Conservation (phyloP, 129 eudicot species). For the Dittrichia graveolens region DNA sequence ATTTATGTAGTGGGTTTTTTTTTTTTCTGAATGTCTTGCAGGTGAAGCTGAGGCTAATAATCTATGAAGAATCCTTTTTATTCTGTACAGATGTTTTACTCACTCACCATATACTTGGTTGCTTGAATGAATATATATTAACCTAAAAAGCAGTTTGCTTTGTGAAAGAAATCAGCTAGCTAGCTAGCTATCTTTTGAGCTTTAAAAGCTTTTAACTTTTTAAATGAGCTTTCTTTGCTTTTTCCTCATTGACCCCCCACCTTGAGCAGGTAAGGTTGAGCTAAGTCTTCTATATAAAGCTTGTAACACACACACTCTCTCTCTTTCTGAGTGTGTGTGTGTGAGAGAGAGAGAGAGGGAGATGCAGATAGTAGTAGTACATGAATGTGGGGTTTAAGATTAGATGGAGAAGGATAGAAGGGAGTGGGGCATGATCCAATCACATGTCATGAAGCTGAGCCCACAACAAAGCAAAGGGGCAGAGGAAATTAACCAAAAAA, state of each 20-base stretch:
- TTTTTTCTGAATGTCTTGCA: conserved; percentile 28
- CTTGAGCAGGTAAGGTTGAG: conserved; percentile 73
- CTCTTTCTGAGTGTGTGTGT: not conserved
- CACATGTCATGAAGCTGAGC: conserved; percentile 39
- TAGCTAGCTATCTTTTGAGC: conserved; percentile 43
- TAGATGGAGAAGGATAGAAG: conserved; percentile 48
- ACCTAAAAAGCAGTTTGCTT: conserved; percentile 41
- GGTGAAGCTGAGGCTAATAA: conserved; percentile 38
- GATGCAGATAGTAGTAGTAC: conserved; percentile 22
- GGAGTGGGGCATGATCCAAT: conserved; percentile 40
- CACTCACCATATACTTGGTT: conserved; percentile 22
- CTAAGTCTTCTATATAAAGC: conserved; percentile 55
- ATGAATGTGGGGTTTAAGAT: conserved; percentile 43
- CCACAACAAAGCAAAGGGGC: conserved; percentile 45
- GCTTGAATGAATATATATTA: conserved; percentile 21
- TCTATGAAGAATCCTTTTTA: conserved; percentile 36
- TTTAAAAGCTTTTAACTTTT: conserved; percentile 55
- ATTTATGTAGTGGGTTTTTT: conserved; percentile 29
- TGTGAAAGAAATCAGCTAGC: conserved; percentile 32
- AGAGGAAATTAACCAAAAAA: conserved; percentile 45
- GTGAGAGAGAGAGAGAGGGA: conserved; percentile 24
- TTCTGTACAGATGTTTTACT: conserved; percentile 32
- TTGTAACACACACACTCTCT: conserved; percentile 14
- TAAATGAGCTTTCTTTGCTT: conserved; percentile 49
- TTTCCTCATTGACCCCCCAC: conserved; percentile 63